Evolutionary conservation across 345 rosid species (phyloP), one percentile per base, ranked within the genome.

Genomic region (Mangifera indica): DNA sequence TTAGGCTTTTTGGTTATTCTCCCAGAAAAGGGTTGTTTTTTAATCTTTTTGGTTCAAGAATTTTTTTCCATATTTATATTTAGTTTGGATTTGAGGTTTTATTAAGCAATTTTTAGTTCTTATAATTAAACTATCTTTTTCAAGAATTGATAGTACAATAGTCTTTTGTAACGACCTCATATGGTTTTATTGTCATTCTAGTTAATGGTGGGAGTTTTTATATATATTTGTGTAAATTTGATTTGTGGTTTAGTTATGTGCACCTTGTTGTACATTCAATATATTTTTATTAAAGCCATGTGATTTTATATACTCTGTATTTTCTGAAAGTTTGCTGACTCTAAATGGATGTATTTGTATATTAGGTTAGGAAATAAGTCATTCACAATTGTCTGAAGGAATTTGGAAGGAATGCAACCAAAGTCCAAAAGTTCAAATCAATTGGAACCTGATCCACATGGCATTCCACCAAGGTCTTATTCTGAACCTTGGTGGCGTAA

Each of bases 401-500:
- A 58, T 74, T 70, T 62, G 69, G 69, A 45, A 80, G 91, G 82
- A 82, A 89, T 95, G 97, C 87, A 77, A 81, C 76, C 97, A 22
- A 88, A 88, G 63, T 71, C 93, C 66, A 85, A 81, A 62, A 80
- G 73, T 69, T 78, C 78, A 67, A 81, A 79, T 71, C 87, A n/a
- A 29, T 78, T 66, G 49, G 91, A 85, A 71, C 76, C 84, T 20
- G 76, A 78, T 75, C 79, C 79, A 14, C 90, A 76, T 67, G 70
- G 65, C 57, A 62, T 59, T 76, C 87, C 76, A 55, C 83, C 81
- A 66, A 79, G 77, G 52, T 24, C 82, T 74, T 84, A 77, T 81
- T 25, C 91, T 5, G 93, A 90, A 69, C 95, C 92, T 14, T 91
- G 98, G 99, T 92, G 93, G 98, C 88, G 84, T 54, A 78, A 70